Conservation (phyloP, 2,329 filamentous ascomycete genomes). For the Cladorrhinum sp. region DNA sequence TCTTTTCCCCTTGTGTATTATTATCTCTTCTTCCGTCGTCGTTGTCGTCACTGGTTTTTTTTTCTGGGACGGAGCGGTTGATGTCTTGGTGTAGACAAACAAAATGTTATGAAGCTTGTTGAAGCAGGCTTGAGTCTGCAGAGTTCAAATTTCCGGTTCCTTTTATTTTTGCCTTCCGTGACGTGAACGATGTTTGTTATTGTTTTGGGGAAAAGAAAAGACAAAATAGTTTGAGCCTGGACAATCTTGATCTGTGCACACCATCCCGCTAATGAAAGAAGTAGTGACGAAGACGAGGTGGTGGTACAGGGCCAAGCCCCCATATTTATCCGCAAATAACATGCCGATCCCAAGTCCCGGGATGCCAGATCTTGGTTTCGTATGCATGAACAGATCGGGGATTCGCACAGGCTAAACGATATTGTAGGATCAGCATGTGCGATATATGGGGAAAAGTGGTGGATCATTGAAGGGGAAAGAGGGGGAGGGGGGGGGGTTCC, state of each 20-base stretch:
- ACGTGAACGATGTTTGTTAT: neutral
- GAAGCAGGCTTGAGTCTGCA: neutral
- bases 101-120: neutral
- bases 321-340: constrained; percentile 5
- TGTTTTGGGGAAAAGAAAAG: too few relatives aligned
- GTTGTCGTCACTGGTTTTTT: neutral
- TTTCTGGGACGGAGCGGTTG: neutral
- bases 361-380: neutral
- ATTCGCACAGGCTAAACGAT: neutral
- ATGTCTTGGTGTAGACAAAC: neutral
- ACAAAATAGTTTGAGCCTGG: too few relatives aligned
- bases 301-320: neutral
- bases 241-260: neutral
- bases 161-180: neutral
- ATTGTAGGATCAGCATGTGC: neutral
- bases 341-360: neutral
- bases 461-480: neutral
- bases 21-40: neutral
- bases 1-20: constrained; percentile 1
- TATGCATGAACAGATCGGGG: neutral
- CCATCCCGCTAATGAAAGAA: too few relatives aligned
- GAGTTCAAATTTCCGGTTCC: neutral
- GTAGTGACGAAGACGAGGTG: too few relatives aligned
- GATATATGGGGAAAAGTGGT: neutral
- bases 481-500: neutral